Conservation (phyloP, 768 basidiomycete species). For the Lentinula aciculospora region DNA sequence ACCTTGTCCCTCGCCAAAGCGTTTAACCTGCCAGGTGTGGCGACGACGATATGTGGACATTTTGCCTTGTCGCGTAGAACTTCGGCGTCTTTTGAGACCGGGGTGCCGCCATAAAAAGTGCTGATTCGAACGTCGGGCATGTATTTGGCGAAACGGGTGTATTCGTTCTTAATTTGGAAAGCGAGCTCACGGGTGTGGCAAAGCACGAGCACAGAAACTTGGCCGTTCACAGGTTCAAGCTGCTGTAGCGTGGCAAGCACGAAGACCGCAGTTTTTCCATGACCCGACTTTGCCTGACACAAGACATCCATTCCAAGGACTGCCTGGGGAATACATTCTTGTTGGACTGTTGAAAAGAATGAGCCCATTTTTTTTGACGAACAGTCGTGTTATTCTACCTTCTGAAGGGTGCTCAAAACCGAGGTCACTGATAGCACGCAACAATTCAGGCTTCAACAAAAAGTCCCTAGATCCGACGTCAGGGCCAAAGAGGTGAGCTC, state of each 20-base stretch:
- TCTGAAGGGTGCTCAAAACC: constrained; percentile 99
- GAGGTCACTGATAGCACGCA: constrained; percentile 97
- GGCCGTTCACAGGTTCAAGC: constrained; percentile 95
- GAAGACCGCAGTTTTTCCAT: constrained; percentile 98
- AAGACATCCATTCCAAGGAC: constrained; percentile 99
- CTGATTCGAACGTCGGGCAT: constrained; percentile 98
- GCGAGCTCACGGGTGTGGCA: constrained; percentile 99
- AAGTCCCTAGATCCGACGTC: constrained; percentile 67
- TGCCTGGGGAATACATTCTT: constrained; percentile 99
- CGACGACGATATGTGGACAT: constrained; percentile 98
- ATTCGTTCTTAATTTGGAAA: constrained; percentile 99
- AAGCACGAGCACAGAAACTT: constrained; percentile 95
- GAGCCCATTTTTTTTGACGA: neutral
- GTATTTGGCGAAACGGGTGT: constrained; percentile 98
- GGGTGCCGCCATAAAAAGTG: constrained; percentile 97
- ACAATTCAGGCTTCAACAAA: constrained; percentile 92
- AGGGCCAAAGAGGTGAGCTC: constrained; percentile 11
- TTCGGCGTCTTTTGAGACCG: constrained; percentile 91
- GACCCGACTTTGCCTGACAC: constrained; percentile 98
- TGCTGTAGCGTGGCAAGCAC: constrained; percentile 97
- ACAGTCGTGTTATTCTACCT: constrained; percentile 51
- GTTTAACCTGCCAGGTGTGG: constrained; percentile 95
- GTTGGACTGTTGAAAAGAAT: constrained; percentile 66
- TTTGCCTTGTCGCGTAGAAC: constrained; percentile 91
- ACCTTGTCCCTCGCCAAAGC: constrained; percentile 94